phyloP scores from a whole-genome alignment of 495 filamentous ascomycete genomes.

The Penicillium verhagenii region DNA sequence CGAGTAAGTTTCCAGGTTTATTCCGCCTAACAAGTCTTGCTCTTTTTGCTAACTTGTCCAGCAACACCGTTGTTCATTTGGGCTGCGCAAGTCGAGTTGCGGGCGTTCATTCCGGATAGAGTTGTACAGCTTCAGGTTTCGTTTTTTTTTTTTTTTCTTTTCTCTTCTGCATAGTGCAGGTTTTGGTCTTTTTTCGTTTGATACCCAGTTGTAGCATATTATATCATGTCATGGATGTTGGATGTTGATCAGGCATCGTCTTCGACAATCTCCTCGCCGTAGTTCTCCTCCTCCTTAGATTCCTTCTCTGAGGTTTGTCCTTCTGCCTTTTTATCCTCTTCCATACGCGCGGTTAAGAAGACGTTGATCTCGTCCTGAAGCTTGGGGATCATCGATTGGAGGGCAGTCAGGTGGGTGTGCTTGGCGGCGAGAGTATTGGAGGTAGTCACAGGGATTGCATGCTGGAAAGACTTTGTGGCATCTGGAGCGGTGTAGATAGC shows the following conservation, averaged over 20 bases:
- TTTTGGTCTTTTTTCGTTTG: constrained; percentile 22
- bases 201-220: constrained; percentile 36
- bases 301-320: constrained; percentile 55
- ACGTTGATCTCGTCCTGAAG: constrained; percentile 77
- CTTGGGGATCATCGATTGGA: constrained; percentile 58
- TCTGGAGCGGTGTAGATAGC: constrained; percentile 55
- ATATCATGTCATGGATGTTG: neutral
- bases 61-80: constrained; percentile 75
- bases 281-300: constrained; percentile 77
- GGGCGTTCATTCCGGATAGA: constrained; percentile 19
- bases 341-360: constrained; percentile 85
- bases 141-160: constrained; percentile 13
- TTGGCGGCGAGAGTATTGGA: constrained; percentile 47
- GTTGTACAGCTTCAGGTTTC: neutral
- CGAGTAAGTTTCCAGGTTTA: constrained; percentile 45
- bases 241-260: constrained; percentile 45
- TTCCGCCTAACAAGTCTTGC: neutral
- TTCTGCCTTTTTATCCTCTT: constrained; percentile 68
- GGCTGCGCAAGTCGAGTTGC: constrained; percentile 63
- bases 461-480: constrained; percentile 40
- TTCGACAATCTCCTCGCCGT: constrained; percentile 72
- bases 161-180: constrained; percentile 14
- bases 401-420: constrained; percentile 61
- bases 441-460: constrained; percentile 37
- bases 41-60: constrained; percentile 28